Conservation (phyloP, 371 early-diverging fungal species). For the Mortierella sp. region DNA sequence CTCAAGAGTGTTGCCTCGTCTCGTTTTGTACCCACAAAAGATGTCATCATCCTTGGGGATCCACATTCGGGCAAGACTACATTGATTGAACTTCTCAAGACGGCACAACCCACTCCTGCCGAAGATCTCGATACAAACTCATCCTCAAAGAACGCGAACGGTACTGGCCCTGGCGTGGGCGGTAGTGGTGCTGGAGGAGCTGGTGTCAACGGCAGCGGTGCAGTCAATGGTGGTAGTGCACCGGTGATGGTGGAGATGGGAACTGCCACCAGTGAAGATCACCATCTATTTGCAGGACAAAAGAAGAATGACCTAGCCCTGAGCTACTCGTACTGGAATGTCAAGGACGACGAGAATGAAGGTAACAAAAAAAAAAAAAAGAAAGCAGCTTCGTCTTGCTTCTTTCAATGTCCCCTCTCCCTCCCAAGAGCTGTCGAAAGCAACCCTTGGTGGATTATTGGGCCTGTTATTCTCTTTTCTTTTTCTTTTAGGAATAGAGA, state of each 20-base stretch:
- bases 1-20: conserved; percentile 78
- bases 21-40: conserved; percentile 74
- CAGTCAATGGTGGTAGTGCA: conserved; percentile 54
- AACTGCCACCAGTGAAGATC: conserved; percentile 45
- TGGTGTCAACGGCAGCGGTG: conserved; percentile 36
- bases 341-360: conserved; percentile 85
- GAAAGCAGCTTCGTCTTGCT: too few relatives aligned
- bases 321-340: conserved; percentile 84
- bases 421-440: background rate
- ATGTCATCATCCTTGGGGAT: conserved; percentile 79
- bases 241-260: conserved; percentile 67
- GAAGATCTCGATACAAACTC: conserved; percentile 38
- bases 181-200: conserved; percentile 25
- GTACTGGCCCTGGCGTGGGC: conserved; percentile 44
- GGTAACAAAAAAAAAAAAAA: conserved; percentile 56
- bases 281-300: conserved; percentile 47
- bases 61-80: conserved; percentile 80
- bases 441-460: background rate
- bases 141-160: conserved; percentile 56
- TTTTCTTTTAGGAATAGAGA: background rate
- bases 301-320: conserved; percentile 82
- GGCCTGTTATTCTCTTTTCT: conserved; percentile 1
- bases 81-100: conserved; percentile 73
- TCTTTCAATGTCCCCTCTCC: background rate
- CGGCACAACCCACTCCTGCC: conserved; percentile 55